Conservation (phyloP, 352 stramenopile species). For the Phytophthora brassicae region DNA sequence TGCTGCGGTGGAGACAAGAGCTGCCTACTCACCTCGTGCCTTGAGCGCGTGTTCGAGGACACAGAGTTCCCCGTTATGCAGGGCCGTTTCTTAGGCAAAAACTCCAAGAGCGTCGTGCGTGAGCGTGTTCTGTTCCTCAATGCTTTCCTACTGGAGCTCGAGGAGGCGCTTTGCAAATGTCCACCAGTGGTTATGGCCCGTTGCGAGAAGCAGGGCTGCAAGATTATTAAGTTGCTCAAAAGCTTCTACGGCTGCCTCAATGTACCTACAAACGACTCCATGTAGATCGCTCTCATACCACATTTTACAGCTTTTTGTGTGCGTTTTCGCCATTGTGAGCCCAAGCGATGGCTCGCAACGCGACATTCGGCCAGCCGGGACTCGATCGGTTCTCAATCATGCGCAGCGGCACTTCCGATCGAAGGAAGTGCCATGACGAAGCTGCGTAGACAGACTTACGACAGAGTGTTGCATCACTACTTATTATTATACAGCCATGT, state of each 20-base stretch:
- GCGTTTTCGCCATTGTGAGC: conserved; percentile 10
- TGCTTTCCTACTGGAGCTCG: conserved; percentile 74
- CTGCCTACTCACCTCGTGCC: conserved; percentile 69
- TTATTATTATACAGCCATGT: conserved; percentile 23
- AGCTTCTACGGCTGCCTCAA: conserved; percentile 81
- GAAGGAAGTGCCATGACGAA: conserved; percentile 25
- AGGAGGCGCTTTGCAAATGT: conserved; percentile 79
- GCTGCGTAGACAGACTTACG: conserved; percentile 1
- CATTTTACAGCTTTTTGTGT: conserved; percentile 13
- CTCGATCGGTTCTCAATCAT: background rate
- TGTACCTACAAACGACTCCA: conserved; percentile 41
- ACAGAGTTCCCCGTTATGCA: conserved; percentile 82
- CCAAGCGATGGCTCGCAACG: conserved; percentile 15
- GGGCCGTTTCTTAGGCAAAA: conserved; percentile 74
- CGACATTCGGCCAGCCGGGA: conserved; percentile 2
- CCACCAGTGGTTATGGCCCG: conserved; percentile 68
- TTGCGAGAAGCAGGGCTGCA: conserved; percentile 82
- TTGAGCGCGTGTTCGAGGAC: conserved; percentile 64
- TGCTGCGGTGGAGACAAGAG: conserved; percentile 70
- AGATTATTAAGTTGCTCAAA: conserved; percentile 85
- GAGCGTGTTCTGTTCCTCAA: conserved; percentile 82
- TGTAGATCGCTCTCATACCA: conserved; percentile 32
- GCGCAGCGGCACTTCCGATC: conserved; percentile 30
- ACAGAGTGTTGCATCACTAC: conserved; percentile 17
- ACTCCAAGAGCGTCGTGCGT: conserved; percentile 76